These are phyloP conservation scores for Asterophora lycoperdoides DNA, from an alignment of 768 basidiomycete genomes.

Conservation along the genomic window DNA sequence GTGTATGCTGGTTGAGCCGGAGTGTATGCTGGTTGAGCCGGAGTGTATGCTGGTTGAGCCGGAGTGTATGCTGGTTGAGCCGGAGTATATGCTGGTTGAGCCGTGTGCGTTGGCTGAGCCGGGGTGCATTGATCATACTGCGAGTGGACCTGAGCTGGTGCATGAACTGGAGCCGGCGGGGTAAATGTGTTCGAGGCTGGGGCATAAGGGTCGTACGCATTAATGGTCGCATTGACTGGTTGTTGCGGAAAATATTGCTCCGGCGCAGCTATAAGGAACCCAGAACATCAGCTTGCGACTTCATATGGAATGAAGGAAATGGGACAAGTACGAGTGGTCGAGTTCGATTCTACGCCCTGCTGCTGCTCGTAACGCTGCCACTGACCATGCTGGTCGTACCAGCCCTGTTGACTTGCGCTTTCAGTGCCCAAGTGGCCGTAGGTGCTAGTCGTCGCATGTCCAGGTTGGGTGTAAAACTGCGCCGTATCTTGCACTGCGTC, in stretches of 20 bases:
- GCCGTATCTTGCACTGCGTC: conserved; percentile 11
- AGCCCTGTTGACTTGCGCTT: conserved; percentile 22
- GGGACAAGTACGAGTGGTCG: conserved; percentile 6
- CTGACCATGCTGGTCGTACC: conserved; percentile 26
- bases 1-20: conserved; percentile 22
- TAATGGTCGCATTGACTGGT: conserved; percentile 4
- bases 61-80: conserved; percentile 2
- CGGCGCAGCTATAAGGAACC: conserved; percentile 4
- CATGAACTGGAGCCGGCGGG: too few relatives aligned
- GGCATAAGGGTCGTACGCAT: conserved; percentile 34
- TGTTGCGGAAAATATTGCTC: conserved; percentile 11
- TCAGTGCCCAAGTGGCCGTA: conserved; percentile 7
- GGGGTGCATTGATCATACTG: conserved; percentile 15
- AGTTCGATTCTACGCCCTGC: conserved; percentile 8
- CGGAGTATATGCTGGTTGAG: conserved; percentile 18
- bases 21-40: conserved; percentile 11
- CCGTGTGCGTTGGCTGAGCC: background rate
- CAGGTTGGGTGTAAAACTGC: conserved; percentile 19
- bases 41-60: conserved; percentile 17
- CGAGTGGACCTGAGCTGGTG: conserved; percentile 10
- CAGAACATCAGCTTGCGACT: background rate
- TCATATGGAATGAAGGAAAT: background rate
- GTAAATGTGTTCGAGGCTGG: conserved; percentile 8
- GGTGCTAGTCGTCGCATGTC: conserved; percentile 6
- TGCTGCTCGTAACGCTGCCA: conserved; percentile 21